Evolutionary conservation across 805 yeast genomes (phyloP).

Genomic region (Ogataea siamensis): DNA sequence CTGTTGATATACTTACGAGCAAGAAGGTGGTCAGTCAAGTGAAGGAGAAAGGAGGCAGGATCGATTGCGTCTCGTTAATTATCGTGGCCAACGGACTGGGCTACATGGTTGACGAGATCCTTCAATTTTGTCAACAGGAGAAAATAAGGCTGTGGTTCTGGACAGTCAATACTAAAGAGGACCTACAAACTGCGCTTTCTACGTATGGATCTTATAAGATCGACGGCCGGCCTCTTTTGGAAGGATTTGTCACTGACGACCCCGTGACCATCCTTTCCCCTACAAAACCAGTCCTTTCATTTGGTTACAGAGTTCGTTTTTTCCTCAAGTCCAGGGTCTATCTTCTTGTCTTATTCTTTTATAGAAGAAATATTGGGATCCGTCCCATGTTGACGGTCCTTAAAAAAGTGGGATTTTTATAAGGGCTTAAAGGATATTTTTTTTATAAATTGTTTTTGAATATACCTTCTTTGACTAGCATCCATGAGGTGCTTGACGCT

Average conservation of each 20-base stretch:
- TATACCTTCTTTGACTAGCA: not conserved
- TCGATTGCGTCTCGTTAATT: conserved; percentile 26
- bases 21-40: conserved; percentile 23
- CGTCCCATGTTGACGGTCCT: not conserved
- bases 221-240: conserved; percentile 19
- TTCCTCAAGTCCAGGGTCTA: conserved; percentile 20
- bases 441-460: not conserved
- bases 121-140: conserved; percentile 19
- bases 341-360: conserved; percentile 17
- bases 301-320: conserved; percentile 11
- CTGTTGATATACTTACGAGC: conserved; percentile 27
- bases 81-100: conserved; percentile 24
- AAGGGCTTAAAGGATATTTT: conserved; percentile 7
- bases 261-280: conserved; percentile 12
- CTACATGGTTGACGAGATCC: conserved; percentile 18
- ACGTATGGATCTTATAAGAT: conserved; percentile 22
- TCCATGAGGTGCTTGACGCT: conserved; percentile 1
- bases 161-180: conserved; percentile 34
- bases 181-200: conserved; percentile 20
- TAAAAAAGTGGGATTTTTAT: conserved; percentile 7
- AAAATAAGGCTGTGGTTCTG: conserved; percentile 35
- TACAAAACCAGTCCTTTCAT: not conserved
- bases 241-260: conserved; percentile 23
- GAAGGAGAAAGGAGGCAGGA: conserved; percentile 18
- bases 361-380: conserved; percentile 20